Conservation (phyloP, 129 eudicot species). For the carrot (Daucus carota) region DH1_v3.0 NC_030383.2:30555001-30555500, state of each 20-base stretch:
- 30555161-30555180: neutral
- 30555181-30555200: neutral
- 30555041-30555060: neutral
- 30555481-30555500: constrained; percentile 84
- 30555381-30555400: constrained; percentile 57
- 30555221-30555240: neutral
- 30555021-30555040: neutral
- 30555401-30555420: constrained; percentile 94
- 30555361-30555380: neutral
- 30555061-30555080: neutral
- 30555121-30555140: neutral
- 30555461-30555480: constrained; percentile 95
- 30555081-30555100: neutral
- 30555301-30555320: neutral
- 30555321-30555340: neutral
- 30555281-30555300: neutral
- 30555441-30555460: no score
- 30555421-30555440: constrained; percentile 90
- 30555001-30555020: neutral
- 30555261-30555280: neutral
- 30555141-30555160: neutral
- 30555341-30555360: neutral
- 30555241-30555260: neutral
- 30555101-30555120: neutral
- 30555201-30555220: neutral